Percentiles rank a stretch among this genome's conserved stretches.
Conservation (phyloP, 2,329 filamentous ascomycete species). For the Fonsecaea monophora region DNA sequence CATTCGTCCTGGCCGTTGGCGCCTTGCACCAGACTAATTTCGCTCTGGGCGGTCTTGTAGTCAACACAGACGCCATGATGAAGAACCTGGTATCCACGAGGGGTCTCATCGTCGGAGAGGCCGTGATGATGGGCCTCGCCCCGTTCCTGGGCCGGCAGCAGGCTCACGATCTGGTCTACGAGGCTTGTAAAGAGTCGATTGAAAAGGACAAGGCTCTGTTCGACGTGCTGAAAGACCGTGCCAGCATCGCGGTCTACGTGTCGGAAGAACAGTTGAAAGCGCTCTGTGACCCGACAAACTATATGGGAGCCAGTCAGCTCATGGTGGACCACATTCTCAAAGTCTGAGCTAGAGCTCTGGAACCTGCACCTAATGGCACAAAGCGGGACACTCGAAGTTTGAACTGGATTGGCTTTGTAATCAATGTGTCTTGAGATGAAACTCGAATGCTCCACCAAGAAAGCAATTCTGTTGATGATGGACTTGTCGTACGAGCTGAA, state of each 20-base stretch:
- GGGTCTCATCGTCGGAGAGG: conserved; percentile 64
- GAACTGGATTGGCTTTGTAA: background rate
- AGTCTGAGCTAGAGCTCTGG: background rate
- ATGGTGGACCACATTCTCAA: conserved; percentile 36
- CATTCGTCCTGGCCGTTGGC: conserved; percentile 61
- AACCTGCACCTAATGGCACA: background rate
- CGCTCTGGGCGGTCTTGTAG: conserved; percentile 59
- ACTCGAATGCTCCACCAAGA: background rate
- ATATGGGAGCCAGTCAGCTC: conserved; percentile 44
- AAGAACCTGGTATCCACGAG: conserved; percentile 59
- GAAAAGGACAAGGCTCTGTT: conserved; percentile 53
- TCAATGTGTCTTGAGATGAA: background rate
- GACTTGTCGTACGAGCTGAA: background rate
- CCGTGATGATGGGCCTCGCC: conserved; percentile 68
- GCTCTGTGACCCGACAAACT: conserved; percentile 62
- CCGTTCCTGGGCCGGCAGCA: conserved; percentile 59
- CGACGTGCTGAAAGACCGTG: conserved; percentile 50
- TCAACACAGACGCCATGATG: conserved; percentile 59
- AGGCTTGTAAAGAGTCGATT: conserved; percentile 59
- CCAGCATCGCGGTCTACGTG: conserved; percentile 53
- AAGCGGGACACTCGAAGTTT: background rate
- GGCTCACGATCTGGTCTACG: conserved; percentile 64
- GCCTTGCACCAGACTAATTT: conserved; percentile 63
- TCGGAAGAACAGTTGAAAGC: conserved; percentile 57
- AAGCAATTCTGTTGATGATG: background rate